phyloP scores from a whole-genome alignment of 2,329 filamentous ascomycete genomes.

The Dothistroma septosporum region DNA sequence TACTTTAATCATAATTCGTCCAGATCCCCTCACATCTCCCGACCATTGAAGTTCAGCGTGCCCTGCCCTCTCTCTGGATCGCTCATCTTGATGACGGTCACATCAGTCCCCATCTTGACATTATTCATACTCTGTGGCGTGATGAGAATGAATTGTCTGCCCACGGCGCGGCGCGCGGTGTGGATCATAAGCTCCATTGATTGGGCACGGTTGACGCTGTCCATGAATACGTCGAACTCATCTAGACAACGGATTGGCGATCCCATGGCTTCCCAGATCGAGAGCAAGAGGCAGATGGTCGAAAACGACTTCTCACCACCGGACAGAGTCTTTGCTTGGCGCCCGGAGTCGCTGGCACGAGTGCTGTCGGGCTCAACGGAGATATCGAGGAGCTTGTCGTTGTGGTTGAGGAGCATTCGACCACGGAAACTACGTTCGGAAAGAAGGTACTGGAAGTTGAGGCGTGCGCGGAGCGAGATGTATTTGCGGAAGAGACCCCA shows the following conservation, averaged over 20 bases:
- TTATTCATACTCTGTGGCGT: slow-evolving; percentile 77
- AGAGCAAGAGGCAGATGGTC: slow-evolving; percentile 85
- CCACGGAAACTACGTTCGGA: slow-evolving; percentile 87
- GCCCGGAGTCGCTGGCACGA: slow-evolving; percentile 63
- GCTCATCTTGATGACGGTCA: slow-evolving; percentile 64
- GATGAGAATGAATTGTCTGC: slow-evolving; percentile 92
- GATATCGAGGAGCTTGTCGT: slow-evolving; percentile 68
- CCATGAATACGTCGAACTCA: slow-evolving; percentile 99
- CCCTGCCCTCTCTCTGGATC: slow-evolving; percentile 25
- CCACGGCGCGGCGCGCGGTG: slow-evolving; percentile 79
- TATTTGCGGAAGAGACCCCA: slow-evolving; percentile 78
- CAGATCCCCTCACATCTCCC: background rate
- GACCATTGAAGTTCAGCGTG: background rate
- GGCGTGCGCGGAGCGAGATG: slow-evolving; percentile 80
- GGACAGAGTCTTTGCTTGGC: slow-evolving; percentile 86
- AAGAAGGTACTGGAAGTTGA: slow-evolving; percentile 82
- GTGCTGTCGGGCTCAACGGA: slow-evolving; percentile 67
- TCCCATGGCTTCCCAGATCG: slow-evolving; percentile 97
- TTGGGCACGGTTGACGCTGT: slow-evolving; percentile 88
- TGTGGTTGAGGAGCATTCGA: slow-evolving; percentile 72
- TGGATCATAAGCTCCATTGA: slow-evolving; percentile 91
- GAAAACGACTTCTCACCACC: slow-evolving; percentile 98
- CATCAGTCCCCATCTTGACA: slow-evolving; percentile 61
- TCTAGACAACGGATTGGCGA: slow-evolving; percentile 91
- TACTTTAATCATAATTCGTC: background rate